Evolutionary conservation across 1,139 yeast species (phyloP), one percentile per base, ranked within the genome.

Genomic region (Geotrichum bryndzae): DNA sequence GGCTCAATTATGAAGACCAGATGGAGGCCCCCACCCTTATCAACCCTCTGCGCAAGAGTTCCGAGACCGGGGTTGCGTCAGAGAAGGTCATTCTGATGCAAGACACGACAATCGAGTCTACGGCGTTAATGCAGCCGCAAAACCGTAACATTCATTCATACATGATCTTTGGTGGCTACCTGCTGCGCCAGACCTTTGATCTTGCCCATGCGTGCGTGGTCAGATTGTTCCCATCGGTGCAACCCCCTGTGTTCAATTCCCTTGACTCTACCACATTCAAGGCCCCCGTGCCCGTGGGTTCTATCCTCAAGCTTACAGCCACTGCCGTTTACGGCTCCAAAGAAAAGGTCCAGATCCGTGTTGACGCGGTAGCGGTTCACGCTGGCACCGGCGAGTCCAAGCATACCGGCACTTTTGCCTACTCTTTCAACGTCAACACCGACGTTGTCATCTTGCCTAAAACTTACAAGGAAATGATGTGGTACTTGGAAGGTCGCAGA

Each of bases 81-180:
- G 45, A 38, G n/a, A 38, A 38, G 18, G 45, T 38, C n/a, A 38
- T 38, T 18, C n/a, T 38, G 18, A 38, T 38, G 45, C 45, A 38
- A 15, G 31, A 46, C 7, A 54, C 56, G 31, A 46, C 51, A 2
- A 25, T 38, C 0, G 56, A 54, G 25, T 54, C 56, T 6, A 41
- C 27, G 2, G 27, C 50, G 2, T 18, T 54, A 8, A 54, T 54
- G 56, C 51, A 54, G n/a, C 56, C 56, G n/a, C 56, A 54, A n/a
- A 38, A 38, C 35, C 50, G 56, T n/a, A 54, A 54, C 56, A 54
- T 54, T 54, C 56, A 54, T 15, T 48, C 41, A 7, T 38, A 46
- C n/a, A 54, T 54, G 56, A 54, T 54, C 13, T 54, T 54, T 54
- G 56, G 56, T 15, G 56, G 56, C 18, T 54, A 54, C 13, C 35